Percentiles rank a stretch among this genome's conserved stretches.
Evolutionary conservation across 441 rosid genomes (phyloP).

Genomic region (Pelargonium hybrid): DNA sequence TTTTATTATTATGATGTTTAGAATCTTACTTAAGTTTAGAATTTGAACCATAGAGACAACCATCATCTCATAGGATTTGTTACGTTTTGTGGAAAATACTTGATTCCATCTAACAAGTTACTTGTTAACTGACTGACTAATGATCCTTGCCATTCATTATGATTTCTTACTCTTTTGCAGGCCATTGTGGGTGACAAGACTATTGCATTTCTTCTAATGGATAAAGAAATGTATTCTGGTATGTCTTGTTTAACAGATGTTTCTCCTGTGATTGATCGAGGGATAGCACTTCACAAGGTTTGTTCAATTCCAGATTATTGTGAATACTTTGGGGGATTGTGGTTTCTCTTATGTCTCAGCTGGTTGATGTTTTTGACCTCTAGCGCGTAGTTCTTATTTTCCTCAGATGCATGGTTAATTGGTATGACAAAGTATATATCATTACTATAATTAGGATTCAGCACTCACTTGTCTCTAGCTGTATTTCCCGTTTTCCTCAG

Average conservation of each 20-base stretch:
- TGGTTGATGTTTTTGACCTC: conserved; percentile 8
- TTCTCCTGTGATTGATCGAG: conserved; percentile 53
- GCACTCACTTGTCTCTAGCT: not conserved
- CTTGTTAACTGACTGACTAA: not conserved
- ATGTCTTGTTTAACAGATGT: conserved; percentile 62
- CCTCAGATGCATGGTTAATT: not conserved
- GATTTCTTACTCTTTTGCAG: conserved; percentile 27
- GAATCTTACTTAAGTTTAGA: too few species aligned
- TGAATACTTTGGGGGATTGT: conserved; percentile 5
- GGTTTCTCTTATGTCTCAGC: conserved; percentile 12
- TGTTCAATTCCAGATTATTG: conserved; percentile 13
- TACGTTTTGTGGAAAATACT: not conserved
- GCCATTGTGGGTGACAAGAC: conserved; percentile 84
- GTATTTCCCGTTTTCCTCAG: not conserved
- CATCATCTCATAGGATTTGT: not conserved
- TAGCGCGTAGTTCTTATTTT: conserved; percentile 9
- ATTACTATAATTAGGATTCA: not conserved
- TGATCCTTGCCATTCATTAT: conserved; percentile 2
- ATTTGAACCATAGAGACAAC: not conserved
- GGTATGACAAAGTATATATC: conserved; percentile 3
- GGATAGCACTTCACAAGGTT: conserved; percentile 80
- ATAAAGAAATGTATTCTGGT: conserved; percentile 64
- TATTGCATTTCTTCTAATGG: conserved; percentile 61
- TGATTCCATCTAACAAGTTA: not conserved
- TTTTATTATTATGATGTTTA: not conserved